These are phyloP conservation scores for Iberis pinnata DNA, from an alignment of 345 rosid genomes.

Conservation along the genomic window DNA sequence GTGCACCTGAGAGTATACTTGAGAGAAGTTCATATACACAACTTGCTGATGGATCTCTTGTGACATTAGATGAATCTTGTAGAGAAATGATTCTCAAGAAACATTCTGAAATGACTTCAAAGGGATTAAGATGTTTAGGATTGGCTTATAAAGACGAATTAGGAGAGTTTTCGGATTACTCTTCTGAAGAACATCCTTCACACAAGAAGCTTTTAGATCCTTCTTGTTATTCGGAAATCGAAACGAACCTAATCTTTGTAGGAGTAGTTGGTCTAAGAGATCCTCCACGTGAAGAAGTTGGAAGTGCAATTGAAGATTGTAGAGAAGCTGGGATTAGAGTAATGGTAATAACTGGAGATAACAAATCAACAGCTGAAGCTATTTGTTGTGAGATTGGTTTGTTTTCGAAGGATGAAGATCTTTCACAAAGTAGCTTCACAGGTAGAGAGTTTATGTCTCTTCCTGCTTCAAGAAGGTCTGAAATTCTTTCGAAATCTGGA, in stretches of 20 bases:
- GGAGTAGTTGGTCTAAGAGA: slow-evolving; percentile 87
- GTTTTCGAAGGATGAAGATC: slow-evolving; percentile 50
- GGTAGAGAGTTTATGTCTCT: slow-evolving; percentile 76
- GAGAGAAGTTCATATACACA: slow-evolving; percentile 72
- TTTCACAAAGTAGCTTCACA: slow-evolving; percentile 54
- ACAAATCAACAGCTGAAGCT: slow-evolving; percentile 93
- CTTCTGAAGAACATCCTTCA: slow-evolving; percentile 63
- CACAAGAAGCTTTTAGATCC: slow-evolving; percentile 90
- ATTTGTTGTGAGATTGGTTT: slow-evolving; percentile 65
- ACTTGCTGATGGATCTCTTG: slow-evolving; percentile 79
- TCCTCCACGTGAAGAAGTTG: slow-evolving; percentile 88
- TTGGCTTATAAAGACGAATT: slow-evolving; percentile 76
- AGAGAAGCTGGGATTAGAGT: slow-evolving; percentile 78
- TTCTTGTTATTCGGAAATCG: slow-evolving; percentile 55
- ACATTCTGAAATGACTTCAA: slow-evolving; percentile 71
- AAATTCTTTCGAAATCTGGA: slow-evolving; percentile 57
- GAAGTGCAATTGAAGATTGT: slow-evolving; percentile 71
- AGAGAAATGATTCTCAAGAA: slow-evolving; percentile 53
- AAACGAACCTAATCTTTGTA: slow-evolving; percentile 61
- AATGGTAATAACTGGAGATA: slow-evolving; percentile 93
- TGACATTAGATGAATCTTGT: slow-evolving; percentile 62
- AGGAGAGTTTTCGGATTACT: slow-evolving; percentile 73
- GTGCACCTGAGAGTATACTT: slow-evolving; percentile 82
- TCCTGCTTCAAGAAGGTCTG: slow-evolving; percentile 38
- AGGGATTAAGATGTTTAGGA: slow-evolving; percentile 82